Conservation (phyloP, 2,329 filamentous ascomycete species). For the Claviceps capensis region DNA sequence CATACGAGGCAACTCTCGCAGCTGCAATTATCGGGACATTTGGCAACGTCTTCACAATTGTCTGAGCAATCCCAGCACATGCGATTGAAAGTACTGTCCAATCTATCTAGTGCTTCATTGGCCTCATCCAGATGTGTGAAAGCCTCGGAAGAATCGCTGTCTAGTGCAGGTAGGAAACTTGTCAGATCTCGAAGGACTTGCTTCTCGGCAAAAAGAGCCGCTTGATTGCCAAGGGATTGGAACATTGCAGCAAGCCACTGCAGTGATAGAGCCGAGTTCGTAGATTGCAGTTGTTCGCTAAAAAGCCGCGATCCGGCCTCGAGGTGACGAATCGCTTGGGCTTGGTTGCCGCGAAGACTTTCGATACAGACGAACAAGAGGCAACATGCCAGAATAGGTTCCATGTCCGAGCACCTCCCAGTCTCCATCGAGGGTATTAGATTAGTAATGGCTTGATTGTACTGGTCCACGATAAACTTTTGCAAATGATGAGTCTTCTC, state of each 20-base stretch:
- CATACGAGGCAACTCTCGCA: neutral
- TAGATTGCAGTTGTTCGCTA: neutral
- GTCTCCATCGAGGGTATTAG: neutral
- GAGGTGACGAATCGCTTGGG: constrained; percentile 3
- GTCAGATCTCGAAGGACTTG: constrained; percentile 1
- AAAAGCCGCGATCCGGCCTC: constrained; percentile 2
- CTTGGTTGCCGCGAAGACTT: constrained; percentile 2
- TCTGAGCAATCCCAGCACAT: neutral
- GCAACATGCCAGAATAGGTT: constrained; percentile 1
- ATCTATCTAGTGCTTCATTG: constrained; percentile 1
- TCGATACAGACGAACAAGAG: constrained; percentile 2
- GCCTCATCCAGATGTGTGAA: constrained; percentile 1
- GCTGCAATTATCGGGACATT: neutral
- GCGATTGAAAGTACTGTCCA: constrained; percentile 2
- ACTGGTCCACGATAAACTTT: constrained; percentile 1
- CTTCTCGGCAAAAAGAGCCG: neutral
- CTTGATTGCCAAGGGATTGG: constrained; percentile 2
- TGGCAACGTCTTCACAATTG: neutral
- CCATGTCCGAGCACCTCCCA: neutral
- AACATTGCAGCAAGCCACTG: constrained; percentile 4
- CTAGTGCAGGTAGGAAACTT: neutral
- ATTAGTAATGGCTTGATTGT: neutral
- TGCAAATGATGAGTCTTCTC: neutral
- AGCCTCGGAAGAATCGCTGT: neutral
- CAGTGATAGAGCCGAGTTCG: neutral